Evolutionary conservation across 139 green algal genomes (phyloP).

Genomic region (Chlorella sp.): DNA sequence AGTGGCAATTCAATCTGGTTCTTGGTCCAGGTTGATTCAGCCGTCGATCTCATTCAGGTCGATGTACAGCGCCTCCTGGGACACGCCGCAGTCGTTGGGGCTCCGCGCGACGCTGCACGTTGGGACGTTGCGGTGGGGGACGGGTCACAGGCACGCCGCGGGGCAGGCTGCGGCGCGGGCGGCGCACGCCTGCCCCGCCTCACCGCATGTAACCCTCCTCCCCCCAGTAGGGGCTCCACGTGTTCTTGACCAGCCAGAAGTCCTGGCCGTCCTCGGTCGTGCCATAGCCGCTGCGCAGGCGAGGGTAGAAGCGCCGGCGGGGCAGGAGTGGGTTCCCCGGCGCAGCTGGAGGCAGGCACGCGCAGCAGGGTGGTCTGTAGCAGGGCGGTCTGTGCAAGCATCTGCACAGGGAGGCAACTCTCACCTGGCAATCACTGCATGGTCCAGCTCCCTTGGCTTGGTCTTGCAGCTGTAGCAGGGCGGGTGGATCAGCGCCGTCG

Average conservation of each 20-base stretch:
- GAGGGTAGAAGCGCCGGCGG: not conserved
- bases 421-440: conserved; percentile 57
- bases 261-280: conserved; percentile 36
- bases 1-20: too few species aligned
- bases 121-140: too few species aligned
- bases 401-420: not conserved
- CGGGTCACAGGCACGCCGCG: too few species aligned
- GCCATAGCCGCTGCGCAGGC: conserved; percentile 34
- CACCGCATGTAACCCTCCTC: conserved; percentile 58
- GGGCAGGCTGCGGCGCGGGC: too few species aligned
- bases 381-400: not conserved
- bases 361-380: not conserved
- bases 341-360: too few species aligned
- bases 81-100: conserved; percentile 54
- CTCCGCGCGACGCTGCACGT: conserved; percentile 39
- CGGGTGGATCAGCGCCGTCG: too few species aligned
- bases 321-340: not conserved
- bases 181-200: too few species aligned
- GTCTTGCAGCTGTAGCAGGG: too few species aligned
- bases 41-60: too few species aligned
- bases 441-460: conserved; percentile 43
- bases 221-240: conserved; percentile 43
- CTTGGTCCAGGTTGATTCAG: too few species aligned
- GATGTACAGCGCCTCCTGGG: conserved; percentile 49
- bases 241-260: conserved; percentile 67